Evolutionary conservation across 148 eudicot genomes (phyloP).

Genomic region (Chenopodium formosanum): DNA sequence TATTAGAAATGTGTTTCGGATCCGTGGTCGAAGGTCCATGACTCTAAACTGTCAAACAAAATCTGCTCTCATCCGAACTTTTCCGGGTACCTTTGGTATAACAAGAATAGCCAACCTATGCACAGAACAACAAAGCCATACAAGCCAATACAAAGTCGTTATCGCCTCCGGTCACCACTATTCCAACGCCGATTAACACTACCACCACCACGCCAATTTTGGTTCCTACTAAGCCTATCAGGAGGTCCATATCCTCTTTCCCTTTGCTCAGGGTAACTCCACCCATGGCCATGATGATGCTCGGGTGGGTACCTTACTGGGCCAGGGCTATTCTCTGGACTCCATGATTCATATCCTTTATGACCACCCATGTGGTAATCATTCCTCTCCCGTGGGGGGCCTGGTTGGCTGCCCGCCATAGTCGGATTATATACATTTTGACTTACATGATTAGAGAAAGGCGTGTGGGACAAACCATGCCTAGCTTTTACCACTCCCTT

Average conservation of each 20-base stretch:
- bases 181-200: conserved; percentile 38
- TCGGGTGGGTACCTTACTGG: conserved; percentile 44
- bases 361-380: conserved; percentile 27
- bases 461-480: conserved; percentile 33
- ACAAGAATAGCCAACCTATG: conserved; percentile 9
- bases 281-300: conserved; percentile 29
- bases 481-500: conserved; percentile 28
- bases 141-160: conserved; percentile 24
- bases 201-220: conserved; percentile 32
- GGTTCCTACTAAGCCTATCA: conserved; percentile 46
- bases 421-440: conserved; percentile 36
- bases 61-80: not conserved
- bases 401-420: conserved; percentile 22
- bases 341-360: conserved; percentile 55
- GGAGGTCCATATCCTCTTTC: conserved; percentile 39
- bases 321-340: conserved; percentile 53
- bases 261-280: conserved; percentile 35
- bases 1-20: not conserved
- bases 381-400: conserved; percentile 32
- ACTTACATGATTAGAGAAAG: conserved; percentile 28
- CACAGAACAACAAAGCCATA: conserved; percentile 15
- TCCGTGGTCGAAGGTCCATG: conserved; percentile 10
- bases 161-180: conserved; percentile 47
- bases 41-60: conserved; percentile 1
- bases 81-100: not conserved